A percentile compares a stretch with the other conserved stretches of the same genome.
These are phyloP conservation scores for Candida succiphila DNA, from an alignment of 805 yeast species.

Conservation along the genomic window DNA sequence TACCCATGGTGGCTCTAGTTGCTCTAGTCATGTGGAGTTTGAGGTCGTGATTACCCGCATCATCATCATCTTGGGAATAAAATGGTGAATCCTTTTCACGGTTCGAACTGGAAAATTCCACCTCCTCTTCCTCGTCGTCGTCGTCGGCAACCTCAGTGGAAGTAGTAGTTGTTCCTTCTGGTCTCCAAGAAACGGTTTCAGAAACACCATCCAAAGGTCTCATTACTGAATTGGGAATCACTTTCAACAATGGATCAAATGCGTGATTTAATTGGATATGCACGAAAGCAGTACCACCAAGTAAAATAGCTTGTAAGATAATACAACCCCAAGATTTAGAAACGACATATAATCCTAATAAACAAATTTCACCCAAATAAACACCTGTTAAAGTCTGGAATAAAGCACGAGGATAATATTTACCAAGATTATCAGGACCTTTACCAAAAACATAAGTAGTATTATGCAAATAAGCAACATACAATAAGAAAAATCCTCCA, in stretches of 20 bases:
- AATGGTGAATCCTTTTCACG: too few relatives aligned
- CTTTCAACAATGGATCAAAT: conserved; percentile 48
- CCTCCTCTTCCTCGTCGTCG: conserved; percentile 4
- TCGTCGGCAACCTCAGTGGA: not conserved
- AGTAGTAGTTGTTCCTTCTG: conserved; percentile 1
- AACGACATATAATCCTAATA: conserved; percentile 79
- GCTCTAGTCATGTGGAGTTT: not conserved
- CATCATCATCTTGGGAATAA: conserved; percentile 7
- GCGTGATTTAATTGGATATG: conserved; percentile 60
- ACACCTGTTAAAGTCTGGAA: conserved; percentile 85
- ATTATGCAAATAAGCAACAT: conserved; percentile 72
- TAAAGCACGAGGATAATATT: conserved; percentile 78
- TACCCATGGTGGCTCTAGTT: conserved; percentile 2
- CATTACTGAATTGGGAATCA: conserved; percentile 66
- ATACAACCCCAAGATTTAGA: conserved; percentile 96
- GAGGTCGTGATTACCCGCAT: not conserved
- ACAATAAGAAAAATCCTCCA: conserved; percentile 60
- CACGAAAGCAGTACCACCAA: conserved; percentile 56
- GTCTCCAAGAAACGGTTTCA: conserved; percentile 46
- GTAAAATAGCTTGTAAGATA: conserved; percentile 58
- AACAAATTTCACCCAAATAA: conserved; percentile 78
- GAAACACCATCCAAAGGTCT: conserved; percentile 64
- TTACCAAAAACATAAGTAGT: conserved; percentile 61
- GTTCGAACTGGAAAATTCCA: too few relatives aligned
- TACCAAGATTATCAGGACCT: conserved; percentile 68